Evolutionary conservation across 2,329 filamentous ascomycete species (phyloP), one percentile per base, ranked within the genome.

Genomic region (Beauveria medogensis): DNA sequence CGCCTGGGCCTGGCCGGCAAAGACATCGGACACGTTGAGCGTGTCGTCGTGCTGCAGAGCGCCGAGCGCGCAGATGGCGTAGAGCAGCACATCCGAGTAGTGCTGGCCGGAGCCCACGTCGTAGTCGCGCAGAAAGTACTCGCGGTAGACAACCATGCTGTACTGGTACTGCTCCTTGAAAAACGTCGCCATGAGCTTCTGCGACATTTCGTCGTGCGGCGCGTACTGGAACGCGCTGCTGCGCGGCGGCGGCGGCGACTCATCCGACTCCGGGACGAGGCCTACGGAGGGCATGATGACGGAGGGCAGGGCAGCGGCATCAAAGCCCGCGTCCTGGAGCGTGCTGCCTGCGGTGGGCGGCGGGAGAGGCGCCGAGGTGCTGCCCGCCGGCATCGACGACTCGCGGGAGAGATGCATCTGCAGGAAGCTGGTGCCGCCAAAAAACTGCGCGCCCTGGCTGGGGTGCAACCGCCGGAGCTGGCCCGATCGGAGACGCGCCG

Each of bases 91-190:
- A 57, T 81, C 78, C 0, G 79, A 81, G 63, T 80, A 81, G 64
- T 81, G 80, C 30, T 72, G 74, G 0, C 79, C 79, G 1, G 67
- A 71, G 0, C 77, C 77, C 2, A 73, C 69, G 63, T 78, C 76
- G 58, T 80, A 81, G 64, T 81, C 79, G 34, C 79, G 69, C 10
- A 81, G 66, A 62, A 81, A 81, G 62, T 76, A 80, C 64, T 81
- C 79, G 34, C 79, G 73, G 62, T 81, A 81, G 2, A 81, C 70
- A 60, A 77, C 74, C 77, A 81, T 79, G 64, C 77, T 73, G 63
- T 78, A 80, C 41, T 77, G 74, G 55, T 81, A 81, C 24, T 78
- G 74, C 43, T 76, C 69, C 58, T 75, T 73, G 67, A 81, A 81
- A 64, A 80, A 81, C 3, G 69, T 71, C 1, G 77, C 75, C 77